Evolutionary conservation across 352 stramenopile genomes (phyloP), one percentile per base, ranked within the genome.

Genomic region (Pythium oligandrum): DNA sequence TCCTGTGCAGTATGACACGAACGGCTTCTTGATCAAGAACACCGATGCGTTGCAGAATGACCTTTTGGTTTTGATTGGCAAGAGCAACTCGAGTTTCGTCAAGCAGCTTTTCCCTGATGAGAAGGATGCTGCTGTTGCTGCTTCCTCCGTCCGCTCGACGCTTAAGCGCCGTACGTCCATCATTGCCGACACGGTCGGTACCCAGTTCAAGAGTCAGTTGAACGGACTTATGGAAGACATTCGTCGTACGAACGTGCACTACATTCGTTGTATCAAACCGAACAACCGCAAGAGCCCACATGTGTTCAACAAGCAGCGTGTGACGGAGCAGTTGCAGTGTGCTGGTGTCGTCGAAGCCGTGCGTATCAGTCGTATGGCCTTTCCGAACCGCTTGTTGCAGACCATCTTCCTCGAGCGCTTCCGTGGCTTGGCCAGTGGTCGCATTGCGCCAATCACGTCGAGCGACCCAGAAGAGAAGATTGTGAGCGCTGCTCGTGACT

Each of bases 191-290:
- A 90, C 83, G n/a, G 82, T 93, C 11, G 78, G 76, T 34, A 91
- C 78, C 37, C 83, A 98, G 68, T 98, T 99, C 74, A 93, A 94
- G 53, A 88, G 73, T 47, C 95, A 99, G 63, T 74, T 99, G 4
- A 88, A 91, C 37, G 76, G 85, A 6, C 73, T 99, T 17, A 93
- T 99, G 55, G 86, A 95, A 40, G 95, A 98, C 57, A 92, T 99
- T 56, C 89, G 96, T 49, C 83, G 79, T 39, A 98, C 95, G 2
- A 89, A 98, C 55, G 94, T 98, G 31, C 96, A 99, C 66, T 99
- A 99, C 75, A 97, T 99, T 60, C 86, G 97, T 36, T 99, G 97
- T 71, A 96, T 99, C 61, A 99, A 99, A 73, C 96, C 97, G 0
- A 99, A 99, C 68, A 87, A 96, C 63, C 83, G 96, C 40, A 97